Percentiles rank a stretch among this genome's conserved stretches.
These are phyloP conservation scores for Rubus parviflorus DNA, from an alignment of 306 rosid genomes.

Conservation along the genomic window DNA sequence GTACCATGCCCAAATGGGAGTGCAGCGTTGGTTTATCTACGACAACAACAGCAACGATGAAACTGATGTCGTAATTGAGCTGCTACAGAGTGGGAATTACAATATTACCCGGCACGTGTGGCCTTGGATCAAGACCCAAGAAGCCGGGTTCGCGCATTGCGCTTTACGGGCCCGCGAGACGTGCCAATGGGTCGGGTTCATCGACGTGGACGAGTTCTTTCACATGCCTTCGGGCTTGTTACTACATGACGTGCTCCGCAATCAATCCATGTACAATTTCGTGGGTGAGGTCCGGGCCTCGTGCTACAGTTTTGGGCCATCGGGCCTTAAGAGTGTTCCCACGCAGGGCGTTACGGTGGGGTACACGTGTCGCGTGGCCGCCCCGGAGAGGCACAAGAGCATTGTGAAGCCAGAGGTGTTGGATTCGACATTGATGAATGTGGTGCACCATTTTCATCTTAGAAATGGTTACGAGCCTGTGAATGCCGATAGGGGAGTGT, in stretches of 20 bases:
- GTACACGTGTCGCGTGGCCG: constrained; percentile 57
- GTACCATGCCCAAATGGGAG: constrained; percentile 71
- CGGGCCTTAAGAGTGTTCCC: constrained; percentile 47
- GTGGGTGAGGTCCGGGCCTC: constrained; percentile 57
- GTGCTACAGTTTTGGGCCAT: constrained; percentile 77
- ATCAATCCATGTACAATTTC: constrained; percentile 21
- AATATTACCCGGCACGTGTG: constrained; percentile 56
- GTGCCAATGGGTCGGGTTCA: constrained; percentile 79
- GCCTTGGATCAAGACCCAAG: constrained; percentile 85
- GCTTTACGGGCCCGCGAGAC: constrained; percentile 54
- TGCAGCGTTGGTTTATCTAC: constrained; percentile 69
- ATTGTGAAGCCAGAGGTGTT: constrained; percentile 69
- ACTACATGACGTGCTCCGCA: constrained; percentile 35
- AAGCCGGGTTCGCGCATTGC: constrained; percentile 84
- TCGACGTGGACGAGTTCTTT: constrained; percentile 76
- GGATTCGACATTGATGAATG: constrained; percentile 58
- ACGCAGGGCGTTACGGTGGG: constrained; percentile 61
- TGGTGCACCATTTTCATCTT: constrained; percentile 83
- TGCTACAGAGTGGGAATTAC: constrained; percentile 31
- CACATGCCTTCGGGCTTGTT: constrained; percentile 32
- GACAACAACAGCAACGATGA: constrained; percentile 80
- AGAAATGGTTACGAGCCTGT: constrained; percentile 37
- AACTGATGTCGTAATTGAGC: constrained; percentile 21
- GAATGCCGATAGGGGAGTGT: constrained; percentile 35
- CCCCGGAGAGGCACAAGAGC: constrained; percentile 77